A percentile compares a stretch with the other conserved stretches of the same genome.
Evolutionary conservation across 306 rosid genomes (phyloP).

Genomic region (Cyamopsis tetragonoloba): DNA sequence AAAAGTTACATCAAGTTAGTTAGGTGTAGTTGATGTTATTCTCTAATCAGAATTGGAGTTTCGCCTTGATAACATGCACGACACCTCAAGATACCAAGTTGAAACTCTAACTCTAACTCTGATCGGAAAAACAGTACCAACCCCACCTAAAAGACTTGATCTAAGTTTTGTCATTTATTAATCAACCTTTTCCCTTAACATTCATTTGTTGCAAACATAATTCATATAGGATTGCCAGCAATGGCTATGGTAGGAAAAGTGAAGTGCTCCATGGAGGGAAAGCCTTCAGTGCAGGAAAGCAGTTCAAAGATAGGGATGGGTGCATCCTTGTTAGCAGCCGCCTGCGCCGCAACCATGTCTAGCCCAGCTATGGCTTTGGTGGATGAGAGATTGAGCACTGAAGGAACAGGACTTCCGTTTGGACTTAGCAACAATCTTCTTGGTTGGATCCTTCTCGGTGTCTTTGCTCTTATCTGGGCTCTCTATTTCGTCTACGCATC

Average conservation of each 20-base stretch:
- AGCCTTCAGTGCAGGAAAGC: constrained; percentile 30
- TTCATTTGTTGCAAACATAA: neutral
- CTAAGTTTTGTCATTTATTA: neutral
- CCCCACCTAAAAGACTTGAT: too few species aligned
- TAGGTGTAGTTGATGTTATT: too few species aligned
- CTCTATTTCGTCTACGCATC: constrained; percentile 56
- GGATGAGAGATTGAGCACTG: constrained; percentile 86
- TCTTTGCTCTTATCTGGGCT: constrained; percentile 69
- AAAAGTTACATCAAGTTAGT: too few species aligned
- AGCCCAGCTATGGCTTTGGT: constrained; percentile 92
- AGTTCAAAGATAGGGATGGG: constrained; percentile 55
- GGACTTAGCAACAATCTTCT: constrained; percentile 96
- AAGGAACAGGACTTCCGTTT: constrained; percentile 94
- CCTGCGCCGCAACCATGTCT: constrained; percentile 53
- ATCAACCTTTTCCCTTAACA: neutral
- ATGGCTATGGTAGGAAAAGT: constrained; percentile 63
- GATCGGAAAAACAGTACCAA: too few species aligned
- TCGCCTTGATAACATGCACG: too few species aligned
- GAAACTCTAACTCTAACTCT: too few species aligned
- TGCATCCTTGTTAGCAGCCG: constrained; percentile 68
- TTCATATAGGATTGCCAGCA: constrained; percentile 56
- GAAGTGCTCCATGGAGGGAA: constrained; percentile 64
- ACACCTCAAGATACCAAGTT: too few species aligned
- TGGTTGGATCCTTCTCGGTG: constrained; percentile 82
- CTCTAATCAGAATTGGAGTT: too few species aligned